Base-by-base conservation (phyloP, 768 basidiomycete genomes). In the Boletus fagicola region DNA sequence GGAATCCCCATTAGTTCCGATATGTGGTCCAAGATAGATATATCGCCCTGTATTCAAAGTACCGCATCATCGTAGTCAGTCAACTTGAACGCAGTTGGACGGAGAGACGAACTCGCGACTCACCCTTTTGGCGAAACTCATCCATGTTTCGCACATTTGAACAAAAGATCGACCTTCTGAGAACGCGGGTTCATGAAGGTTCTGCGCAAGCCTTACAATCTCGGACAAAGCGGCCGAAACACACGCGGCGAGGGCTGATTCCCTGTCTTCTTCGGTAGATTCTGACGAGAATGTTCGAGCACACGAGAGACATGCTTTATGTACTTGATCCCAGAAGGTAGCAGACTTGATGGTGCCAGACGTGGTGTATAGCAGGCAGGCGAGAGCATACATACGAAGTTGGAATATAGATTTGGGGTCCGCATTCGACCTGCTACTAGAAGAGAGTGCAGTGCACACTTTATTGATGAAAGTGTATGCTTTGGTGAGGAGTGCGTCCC, bases 71-170 rank as follows among this genome's bases (percentile, higher is more conserved):
- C 24, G 5, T 24, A 38, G 40, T 62, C 30, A 54, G 53, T 24
- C 28, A 49, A 48, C 31, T 6, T 28, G 13, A 43, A 24, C 20
- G 16, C 10, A 26, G 44, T 30, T 30, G 20, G 38, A 15, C 15
- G 52, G 33, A 31, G 49, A 42, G 6, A 53, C 24, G 42, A 48
- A 49, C 22, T 16, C 38, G 16, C 12, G 33, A 16, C 15, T 55
- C 48, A 87, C 90, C 75, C 77, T 78, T 64, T 81, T 83, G 0
- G 90, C 88, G 60, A 90, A 81, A 20, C 72, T 75, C 62, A 83
- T 78, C 84, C 90, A 90, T 53, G 82, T 83, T 60, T 92, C 88
- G 66, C 88, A 90, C 67, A 88, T 82, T 9, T 75, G 74, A 15
- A 82, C 58, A 63, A 88, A 92, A 0, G 78, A 75, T 47, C 72